Conservation (phyloP, 2,329 filamentous ascomycete genomes). For the Ramichloridium luteum region DNA sequence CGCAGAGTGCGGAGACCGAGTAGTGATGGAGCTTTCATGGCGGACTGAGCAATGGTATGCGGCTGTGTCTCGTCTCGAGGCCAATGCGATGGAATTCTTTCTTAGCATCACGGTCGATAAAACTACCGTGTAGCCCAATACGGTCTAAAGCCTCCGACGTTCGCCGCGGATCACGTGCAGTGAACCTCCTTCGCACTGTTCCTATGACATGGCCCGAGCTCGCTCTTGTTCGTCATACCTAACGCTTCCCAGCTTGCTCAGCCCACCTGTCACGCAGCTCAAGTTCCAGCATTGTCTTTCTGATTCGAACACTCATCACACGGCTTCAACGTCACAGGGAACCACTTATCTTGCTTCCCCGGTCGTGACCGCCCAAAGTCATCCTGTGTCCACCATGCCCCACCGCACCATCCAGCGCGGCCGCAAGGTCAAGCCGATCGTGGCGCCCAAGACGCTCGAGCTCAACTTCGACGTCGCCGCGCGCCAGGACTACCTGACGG, state of each 20-base stretch:
- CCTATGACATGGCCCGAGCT: too few species aligned
- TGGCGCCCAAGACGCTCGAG: slow-evolving; percentile 33
- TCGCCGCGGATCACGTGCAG: too few species aligned
- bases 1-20: slow-evolving; percentile 19
- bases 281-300: too few species aligned
- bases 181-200: too few species aligned
- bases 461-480: slow-evolving; percentile 73
- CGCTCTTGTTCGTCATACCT: too few species aligned
- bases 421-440: slow-evolving; percentile 31
- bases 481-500: slow-evolving; percentile 78
- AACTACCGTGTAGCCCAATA: background rate
- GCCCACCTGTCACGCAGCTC: too few species aligned
- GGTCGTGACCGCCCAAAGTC: background rate
- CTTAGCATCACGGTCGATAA: background rate
- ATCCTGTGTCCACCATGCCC: background rate
- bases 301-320: too few species aligned
- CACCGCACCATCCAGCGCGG: slow-evolving; percentile 9
- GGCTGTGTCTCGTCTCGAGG: background rate
- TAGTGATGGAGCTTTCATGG: slow-evolving; percentile 23
- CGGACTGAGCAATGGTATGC: background rate
- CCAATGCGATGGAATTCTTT: background rate
- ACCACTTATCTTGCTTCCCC: too few species aligned
- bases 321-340: too few species aligned
- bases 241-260: too few species aligned
- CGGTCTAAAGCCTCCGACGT: slow-evolving; percentile 1